Conservation (phyloP, 176 grass and related monocot genomes). For the Aegilops longissima region DNA sequence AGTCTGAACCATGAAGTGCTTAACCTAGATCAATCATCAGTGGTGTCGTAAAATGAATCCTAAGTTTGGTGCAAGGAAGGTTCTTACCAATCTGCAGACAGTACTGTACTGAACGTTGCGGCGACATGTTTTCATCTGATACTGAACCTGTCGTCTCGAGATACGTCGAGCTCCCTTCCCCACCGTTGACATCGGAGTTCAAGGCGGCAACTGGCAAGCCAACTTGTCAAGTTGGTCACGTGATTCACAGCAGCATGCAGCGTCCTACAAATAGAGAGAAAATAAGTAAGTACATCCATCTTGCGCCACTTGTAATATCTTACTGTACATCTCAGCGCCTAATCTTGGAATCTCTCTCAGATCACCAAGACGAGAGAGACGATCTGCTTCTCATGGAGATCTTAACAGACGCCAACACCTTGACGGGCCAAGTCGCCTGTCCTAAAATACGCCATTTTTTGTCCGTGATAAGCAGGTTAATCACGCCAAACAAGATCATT, state of each 20-base stretch:
- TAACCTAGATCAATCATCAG: background rate
- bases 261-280: background rate
- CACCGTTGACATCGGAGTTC: background rate
- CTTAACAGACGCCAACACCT: constrained; percentile 7
- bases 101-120: too few relatives aligned
- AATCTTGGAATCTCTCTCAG: background rate
- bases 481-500: constrained; percentile 16
- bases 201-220: background rate
- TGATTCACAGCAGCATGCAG: background rate
- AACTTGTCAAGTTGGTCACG: background rate
- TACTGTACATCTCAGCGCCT: background rate
- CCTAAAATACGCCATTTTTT: background rate
- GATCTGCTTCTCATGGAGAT: constrained; percentile 30
- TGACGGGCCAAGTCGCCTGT: background rate
- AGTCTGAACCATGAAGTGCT: background rate
- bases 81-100: background rate
- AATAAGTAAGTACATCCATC: background rate
- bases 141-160: background rate
- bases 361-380: constrained; percentile 5
- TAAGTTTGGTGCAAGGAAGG: background rate
- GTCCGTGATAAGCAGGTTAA: constrained; percentile 11
- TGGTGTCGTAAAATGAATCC: background rate
- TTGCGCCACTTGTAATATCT: background rate
- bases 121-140: background rate
- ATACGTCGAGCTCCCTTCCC: background rate